Evolutionary conservation across 2,329 filamentous ascomycete species (phyloP).

Genomic region (Rhinocladiella mackenziei): DNA sequence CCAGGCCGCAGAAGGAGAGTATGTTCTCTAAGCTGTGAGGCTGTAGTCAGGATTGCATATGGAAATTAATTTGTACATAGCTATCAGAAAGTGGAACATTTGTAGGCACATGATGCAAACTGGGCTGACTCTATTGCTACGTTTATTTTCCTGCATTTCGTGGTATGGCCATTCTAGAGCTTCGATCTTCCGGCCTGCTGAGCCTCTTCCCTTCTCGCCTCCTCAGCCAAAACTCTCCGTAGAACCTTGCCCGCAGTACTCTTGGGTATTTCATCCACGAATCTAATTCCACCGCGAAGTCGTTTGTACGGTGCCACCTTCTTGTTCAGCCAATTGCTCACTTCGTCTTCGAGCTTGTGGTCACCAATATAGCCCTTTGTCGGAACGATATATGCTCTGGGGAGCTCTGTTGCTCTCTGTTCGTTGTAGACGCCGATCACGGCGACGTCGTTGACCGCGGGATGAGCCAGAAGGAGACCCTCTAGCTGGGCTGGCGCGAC

Average conservation of each 20-base stretch:
- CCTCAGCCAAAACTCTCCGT: constrained; percentile 8
- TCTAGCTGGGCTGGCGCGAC: constrained; percentile 66
- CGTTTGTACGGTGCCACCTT: constrained; percentile 46
- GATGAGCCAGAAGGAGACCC: constrained; percentile 49
- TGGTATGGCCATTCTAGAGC: too few relatives aligned
- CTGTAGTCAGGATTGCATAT: not conserved
- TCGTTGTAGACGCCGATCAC: constrained; percentile 55
- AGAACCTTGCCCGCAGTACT: constrained; percentile 31
- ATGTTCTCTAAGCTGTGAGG: constrained; percentile 24
- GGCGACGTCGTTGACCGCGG: constrained; percentile 55
- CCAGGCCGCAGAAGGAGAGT: constrained; percentile 34
- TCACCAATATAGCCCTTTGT: constrained; percentile 43
- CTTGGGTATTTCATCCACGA: constrained; percentile 47
- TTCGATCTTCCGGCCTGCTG: not conserved
- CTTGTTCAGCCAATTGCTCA: constrained; percentile 41
- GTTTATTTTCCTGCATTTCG: too few relatives aligned
- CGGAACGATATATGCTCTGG: constrained; percentile 62
- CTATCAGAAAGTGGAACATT: too few relatives aligned
- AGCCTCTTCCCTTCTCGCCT: constrained; percentile 15
- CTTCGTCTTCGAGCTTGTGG: constrained; percentile 47
- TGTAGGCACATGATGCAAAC: too few relatives aligned
- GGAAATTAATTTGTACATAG: too few relatives aligned
- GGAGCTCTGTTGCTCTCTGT: constrained; percentile 55
- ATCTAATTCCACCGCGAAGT: constrained; percentile 45
- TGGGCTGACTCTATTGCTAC: too few relatives aligned